phyloP scores from a whole-genome alignment of 352 stramenopile species.

The Phytophthora europaea region DNA sequence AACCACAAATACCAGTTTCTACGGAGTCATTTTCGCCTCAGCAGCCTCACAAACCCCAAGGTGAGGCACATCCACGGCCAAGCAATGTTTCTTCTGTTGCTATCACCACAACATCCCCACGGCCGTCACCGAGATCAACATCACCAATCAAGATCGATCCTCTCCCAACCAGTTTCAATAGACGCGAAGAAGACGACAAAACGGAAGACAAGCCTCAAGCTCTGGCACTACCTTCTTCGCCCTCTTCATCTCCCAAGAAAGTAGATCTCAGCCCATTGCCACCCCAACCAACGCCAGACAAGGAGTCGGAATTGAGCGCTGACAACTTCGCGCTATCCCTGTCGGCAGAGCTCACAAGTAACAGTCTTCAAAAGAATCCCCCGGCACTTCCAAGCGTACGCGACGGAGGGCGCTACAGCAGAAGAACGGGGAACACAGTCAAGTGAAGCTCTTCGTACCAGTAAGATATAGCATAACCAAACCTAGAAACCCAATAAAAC shows the following conservation, averaged over 20 bases:
- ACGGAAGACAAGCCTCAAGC: constrained; percentile 32
- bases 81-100: constrained; percentile 6
- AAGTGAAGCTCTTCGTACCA: constrained; percentile 8
- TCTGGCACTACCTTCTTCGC: background rate
- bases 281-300: constrained; percentile 23
- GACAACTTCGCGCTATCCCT: constrained; percentile 24
- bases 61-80: constrained; percentile 19
- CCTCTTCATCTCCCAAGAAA: constrained; percentile 31
- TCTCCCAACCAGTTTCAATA: constrained; percentile 22
- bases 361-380: constrained; percentile 8
- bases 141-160: constrained; percentile 54
- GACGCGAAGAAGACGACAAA: constrained; percentile 34
- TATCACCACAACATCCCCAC: constrained; percentile 24
- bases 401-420: constrained; percentile 66
- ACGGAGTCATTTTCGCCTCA: background rate
- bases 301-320: constrained; percentile 29
- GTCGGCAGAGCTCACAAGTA: constrained; percentile 14
- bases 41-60: constrained; percentile 35
- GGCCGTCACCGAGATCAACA: constrained; percentile 21
- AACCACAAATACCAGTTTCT: constrained; percentile 4
- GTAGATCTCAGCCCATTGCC: constrained; percentile 27
- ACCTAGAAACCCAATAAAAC: background rate
- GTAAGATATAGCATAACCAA: background rate
- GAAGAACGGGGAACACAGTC: constrained; percentile 27
- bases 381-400: constrained; percentile 59